Conservation (phyloP, 169 alveolate species). For the Plasmodium blacklocki region DNA sequence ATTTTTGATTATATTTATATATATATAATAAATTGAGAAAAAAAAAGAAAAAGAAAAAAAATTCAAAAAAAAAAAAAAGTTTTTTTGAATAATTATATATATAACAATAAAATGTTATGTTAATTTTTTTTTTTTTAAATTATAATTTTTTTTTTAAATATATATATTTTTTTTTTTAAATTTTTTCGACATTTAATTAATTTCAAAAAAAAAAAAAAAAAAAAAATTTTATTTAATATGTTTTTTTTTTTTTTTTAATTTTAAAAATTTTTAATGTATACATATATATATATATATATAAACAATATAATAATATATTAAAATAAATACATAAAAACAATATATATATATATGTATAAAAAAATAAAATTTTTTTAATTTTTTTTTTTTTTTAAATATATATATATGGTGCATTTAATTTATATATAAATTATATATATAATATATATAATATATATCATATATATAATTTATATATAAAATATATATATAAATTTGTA, state of each 20-base stretch:
- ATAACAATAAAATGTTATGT: conserved; percentile 6
- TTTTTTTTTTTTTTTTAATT: conserved; percentile 10
- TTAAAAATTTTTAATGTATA: neutral
- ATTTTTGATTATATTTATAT: conserved; percentile 83
- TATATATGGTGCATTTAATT: conserved; percentile 29
- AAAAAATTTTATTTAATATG: conserved; percentile 18
- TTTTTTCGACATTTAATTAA: conserved; percentile 21
- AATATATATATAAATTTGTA: no score
- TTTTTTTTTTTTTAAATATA: conserved; percentile 3
- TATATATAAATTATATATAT: neutral
- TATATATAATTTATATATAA: no score
- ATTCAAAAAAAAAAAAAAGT: conserved; percentile 25
- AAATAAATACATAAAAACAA: no score
- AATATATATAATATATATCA: no score
- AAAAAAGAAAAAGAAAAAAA: conserved; percentile 33
- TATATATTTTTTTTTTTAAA: conserved; percentile 19
- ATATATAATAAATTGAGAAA: conserved; percentile 35
- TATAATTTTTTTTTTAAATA: neutral
- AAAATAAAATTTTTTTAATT: conserved; percentile 16
- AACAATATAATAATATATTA: neutral
- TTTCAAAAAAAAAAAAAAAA: conserved; percentile 27
- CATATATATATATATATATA: no score
- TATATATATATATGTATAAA: conserved; percentile 1
- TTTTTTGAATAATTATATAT: neutral
- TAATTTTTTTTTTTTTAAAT: conserved; percentile 1